Percentiles rank a stretch among this genome's conserved stretches.
Evolutionary conservation across 2,329 filamentous ascomycete species (phyloP).

Genomic region (Coniella vitis): DNA sequence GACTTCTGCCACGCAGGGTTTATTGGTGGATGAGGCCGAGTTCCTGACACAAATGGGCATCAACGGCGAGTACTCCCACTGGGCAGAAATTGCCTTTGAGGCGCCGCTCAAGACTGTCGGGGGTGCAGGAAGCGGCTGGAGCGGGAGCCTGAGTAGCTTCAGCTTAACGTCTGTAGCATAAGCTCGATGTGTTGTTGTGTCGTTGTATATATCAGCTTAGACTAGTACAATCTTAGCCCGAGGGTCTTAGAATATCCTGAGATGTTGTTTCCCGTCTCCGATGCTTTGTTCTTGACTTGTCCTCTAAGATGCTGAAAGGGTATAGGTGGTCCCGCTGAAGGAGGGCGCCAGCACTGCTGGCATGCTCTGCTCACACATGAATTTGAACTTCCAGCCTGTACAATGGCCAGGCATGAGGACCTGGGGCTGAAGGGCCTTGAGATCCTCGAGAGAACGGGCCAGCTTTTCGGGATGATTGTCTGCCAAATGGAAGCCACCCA

Average conservation of each 20-base stretch:
- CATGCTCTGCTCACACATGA: constrained; percentile 43
- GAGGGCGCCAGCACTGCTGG: constrained; percentile 42
- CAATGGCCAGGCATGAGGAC: constrained; percentile 49
- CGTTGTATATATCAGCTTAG: neutral
- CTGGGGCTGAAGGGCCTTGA: constrained; percentile 38
- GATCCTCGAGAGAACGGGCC: constrained; percentile 37
- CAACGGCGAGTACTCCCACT: constrained; percentile 33
- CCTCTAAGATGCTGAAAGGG: constrained; percentile 2
- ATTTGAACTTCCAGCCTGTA: constrained; percentile 49
- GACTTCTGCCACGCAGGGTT: neutral
- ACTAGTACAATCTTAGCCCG: no score
- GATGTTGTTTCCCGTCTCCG: no score
- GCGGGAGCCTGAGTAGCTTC: constrained; percentile 25
- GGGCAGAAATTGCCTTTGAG: constrained; percentile 37
- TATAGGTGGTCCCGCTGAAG: constrained; percentile 39
- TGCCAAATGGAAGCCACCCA: constrained; percentile 49
- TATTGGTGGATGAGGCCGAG: constrained; percentile 26
- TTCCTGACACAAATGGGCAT: constrained; percentile 36
- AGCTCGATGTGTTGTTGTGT: neutral
- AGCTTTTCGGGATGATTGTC: constrained; percentile 36
- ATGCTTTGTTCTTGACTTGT: no score
- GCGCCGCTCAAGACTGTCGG: constrained; percentile 35
- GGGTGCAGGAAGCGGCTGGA: constrained; percentile 26
- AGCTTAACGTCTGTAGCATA: constrained; percentile 20
- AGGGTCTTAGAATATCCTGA: no score